These are phyloP conservation scores for Alopecurus myosuroides DNA, from an alignment of 176 grass and related monocot genomes.

Conservation along the genomic window DNA sequence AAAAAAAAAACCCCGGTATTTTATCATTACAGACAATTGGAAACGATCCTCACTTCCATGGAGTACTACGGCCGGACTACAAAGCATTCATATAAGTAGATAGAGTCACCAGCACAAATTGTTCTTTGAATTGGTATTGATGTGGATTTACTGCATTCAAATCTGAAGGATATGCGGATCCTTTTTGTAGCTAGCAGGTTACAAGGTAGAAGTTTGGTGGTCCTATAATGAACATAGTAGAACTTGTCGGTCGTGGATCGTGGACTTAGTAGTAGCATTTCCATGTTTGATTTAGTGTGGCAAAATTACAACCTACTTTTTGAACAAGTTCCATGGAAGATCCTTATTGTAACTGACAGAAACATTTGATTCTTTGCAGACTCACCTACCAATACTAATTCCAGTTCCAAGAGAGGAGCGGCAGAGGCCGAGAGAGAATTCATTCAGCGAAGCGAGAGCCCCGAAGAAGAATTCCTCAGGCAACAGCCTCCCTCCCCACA, in stretches of 20 bases:
- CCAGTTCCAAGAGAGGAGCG: background rate
- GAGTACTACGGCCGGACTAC: background rate
- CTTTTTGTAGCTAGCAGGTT: background rate
- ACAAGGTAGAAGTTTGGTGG: constrained; percentile 2
- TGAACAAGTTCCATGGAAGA: background rate
- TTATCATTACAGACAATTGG: constrained; percentile 5
- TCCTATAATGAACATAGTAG: background rate
- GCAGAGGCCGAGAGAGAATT: too few species aligned
- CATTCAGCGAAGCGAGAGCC: background rate
- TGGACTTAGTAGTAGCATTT: background rate
- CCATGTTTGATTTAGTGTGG: background rate
- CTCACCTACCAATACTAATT: background rate
- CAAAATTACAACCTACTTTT: background rate
- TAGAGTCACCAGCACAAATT: background rate
- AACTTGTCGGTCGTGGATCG: background rate
- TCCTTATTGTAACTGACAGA: background rate
- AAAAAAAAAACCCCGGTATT: background rate
- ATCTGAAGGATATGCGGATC: background rate
- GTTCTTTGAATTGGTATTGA: constrained; percentile 24
- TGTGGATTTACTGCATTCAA: constrained; percentile 9
- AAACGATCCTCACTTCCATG: background rate
- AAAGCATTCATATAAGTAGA: constrained; percentile 17
- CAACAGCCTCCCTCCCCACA: background rate
- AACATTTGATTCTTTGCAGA: background rate
- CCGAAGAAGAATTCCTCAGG: background rate